Base-by-base conservation (phyloP, 805 yeast genomes). In the Lipomyces yamanashiensis region DNA sequence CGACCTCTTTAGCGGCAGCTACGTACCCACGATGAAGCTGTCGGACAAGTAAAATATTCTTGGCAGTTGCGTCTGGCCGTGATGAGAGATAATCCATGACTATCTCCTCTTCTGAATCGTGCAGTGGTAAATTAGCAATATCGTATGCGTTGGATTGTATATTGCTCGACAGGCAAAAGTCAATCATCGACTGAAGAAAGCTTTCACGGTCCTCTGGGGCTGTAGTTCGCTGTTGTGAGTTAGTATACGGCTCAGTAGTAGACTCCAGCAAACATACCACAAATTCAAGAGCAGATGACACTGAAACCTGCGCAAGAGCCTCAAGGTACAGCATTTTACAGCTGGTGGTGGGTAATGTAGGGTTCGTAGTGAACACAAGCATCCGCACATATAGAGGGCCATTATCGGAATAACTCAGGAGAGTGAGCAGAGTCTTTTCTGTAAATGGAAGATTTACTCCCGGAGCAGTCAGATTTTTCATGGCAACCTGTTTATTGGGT, bases 381-480 rank as follows among this genome's bases (percentile, higher is more conserved):
- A 55, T 51, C 7, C 63, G 39, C 13, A 57, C 51, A 49, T 57
- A 58, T 33, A 21, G 54, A n/a, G 66, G 55, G 13, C 66, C 68
- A 13, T 49, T 52, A 6, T 61, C 61, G 13, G 59, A 50, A 39
- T 37, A 62, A 8, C 48, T 36, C n/a, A 62, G 21, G 1, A 64
- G 40, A 15, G 66, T 62, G 13, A 41, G 19, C 8, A 64, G 52
- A 5, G 58, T 40, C 54, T 64, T 64, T 50, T 62, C 68, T 33
- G 68, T 62, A 15, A 57, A 62, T 40, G 49, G 63, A 13, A 64
- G 36, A 7, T 54, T 63, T 3, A 61, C 65, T 9, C 60, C 57
- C 7, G 68, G 67, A 13, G 56, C 54, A 10, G 68, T 64, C 7
- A 64, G 28, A 36, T 62, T 45, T 13, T 17, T 64, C 55, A 64